Base-by-base conservation (phyloP, 2,329 filamentous ascomycete species). In the Dactylellina sp. region DNA sequence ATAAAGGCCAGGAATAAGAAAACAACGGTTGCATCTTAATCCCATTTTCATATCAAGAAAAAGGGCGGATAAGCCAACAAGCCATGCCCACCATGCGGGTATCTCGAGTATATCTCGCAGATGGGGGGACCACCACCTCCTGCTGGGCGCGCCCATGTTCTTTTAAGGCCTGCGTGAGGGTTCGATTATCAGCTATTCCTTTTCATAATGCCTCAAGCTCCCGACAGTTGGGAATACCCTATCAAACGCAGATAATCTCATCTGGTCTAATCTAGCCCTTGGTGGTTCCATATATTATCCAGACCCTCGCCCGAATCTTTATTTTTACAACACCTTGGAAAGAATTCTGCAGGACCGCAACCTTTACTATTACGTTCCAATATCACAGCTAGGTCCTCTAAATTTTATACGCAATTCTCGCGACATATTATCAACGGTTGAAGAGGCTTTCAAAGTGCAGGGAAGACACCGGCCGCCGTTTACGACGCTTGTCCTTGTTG, bases 191-290 rank as follows among this genome's bases (percentile, higher is more conserved):
- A 74, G 70, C 55, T 71, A 53, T 66, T 62, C 63, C 61, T 53
- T 56, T 72, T 74, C 68, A 74, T 74, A 74, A 74, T 74, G 68
- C 68, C 70, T 74, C 70, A 74, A 61, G 70, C 61, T 74, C 59
- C 66, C 61, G 70, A 74, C 61, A 74, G 44, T 74, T 74, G 47
- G 68, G 68, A 74, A 65, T 60, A 74, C 70, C 70, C 70, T 74
- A 74, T 74, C 70, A 61, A 59, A 72, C 70, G 25, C 61, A 57
- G 55, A 74, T 60, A 74, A 63, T 74, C 61, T 74, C 61, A 55
- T 66, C 68, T 64, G 53, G 60, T 65, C 47, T 61, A 74, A 72
- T 65, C 68, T 72, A 64, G 60, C 60, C 59, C 70, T 63, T 74
- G 61, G 70, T 66, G 24, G 18, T 57, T 74, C 55, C 70, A 74